Evolutionary conservation across 352 stramenopile genomes (phyloP).

Genomic region (Chrysophaeum taylorii): DNA sequence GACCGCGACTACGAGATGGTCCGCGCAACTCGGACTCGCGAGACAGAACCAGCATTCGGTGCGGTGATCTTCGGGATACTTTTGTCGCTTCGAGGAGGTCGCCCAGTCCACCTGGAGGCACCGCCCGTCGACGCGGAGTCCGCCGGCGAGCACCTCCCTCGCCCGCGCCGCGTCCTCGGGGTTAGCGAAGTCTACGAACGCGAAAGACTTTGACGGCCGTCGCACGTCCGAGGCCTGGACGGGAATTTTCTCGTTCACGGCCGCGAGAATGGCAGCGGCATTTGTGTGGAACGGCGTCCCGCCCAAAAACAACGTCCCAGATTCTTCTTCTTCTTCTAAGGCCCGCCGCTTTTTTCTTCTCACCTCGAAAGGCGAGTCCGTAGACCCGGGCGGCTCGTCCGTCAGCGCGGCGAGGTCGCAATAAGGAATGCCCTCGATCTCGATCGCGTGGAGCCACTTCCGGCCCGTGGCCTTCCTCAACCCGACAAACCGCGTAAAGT

Average conservation of each 20-base stretch:
- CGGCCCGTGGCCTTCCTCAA: conserved; percentile 22
- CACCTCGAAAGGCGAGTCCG: conserved; percentile 26
- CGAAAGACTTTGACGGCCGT: conserved; percentile 32
- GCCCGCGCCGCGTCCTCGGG: conserved; percentile 49
- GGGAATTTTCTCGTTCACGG: neutral
- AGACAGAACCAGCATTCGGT: conserved; percentile 66
- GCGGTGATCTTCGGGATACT: conserved; percentile 42
- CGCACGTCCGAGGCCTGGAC: neutral
- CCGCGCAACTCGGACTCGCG: conserved; percentile 50
- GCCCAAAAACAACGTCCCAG: neutral
- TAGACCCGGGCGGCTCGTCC: conserved; percentile 21
- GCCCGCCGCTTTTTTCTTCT: too few relatives aligned
- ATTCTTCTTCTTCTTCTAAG: neutral
- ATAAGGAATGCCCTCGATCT: conserved; percentile 31
- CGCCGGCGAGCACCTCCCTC: conserved; percentile 40
- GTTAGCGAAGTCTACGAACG: conserved; percentile 51
- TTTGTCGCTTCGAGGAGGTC: conserved; percentile 29
- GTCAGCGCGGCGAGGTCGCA: conserved; percentile 24
- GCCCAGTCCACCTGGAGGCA: conserved; percentile 34
- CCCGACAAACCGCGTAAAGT: too few relatives aligned
- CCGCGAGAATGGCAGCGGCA: neutral
- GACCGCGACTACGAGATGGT: conserved; percentile 54
- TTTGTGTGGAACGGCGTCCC: too few relatives aligned
- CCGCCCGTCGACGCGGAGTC: neutral
- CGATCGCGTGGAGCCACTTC: conserved; percentile 38